Conservation (phyloP, 192 early-diverging fungal genomes). For the Coemansia sp. region DNA sequence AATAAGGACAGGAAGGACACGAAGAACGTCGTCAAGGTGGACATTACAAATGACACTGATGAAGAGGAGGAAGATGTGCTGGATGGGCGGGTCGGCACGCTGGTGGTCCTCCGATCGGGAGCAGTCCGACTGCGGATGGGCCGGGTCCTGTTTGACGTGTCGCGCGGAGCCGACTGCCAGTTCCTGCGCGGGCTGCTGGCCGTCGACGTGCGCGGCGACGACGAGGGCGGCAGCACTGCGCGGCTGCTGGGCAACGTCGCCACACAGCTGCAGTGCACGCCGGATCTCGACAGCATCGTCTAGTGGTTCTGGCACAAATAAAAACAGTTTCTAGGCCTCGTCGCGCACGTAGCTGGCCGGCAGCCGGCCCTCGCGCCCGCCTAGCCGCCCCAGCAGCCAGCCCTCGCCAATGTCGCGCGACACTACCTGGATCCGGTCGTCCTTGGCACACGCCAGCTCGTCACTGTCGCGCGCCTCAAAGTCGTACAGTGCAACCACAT, state of each 20-base stretch:
- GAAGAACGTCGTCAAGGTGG: slow-evolving; percentile 19
- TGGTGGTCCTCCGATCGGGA: slow-evolving; percentile 37
- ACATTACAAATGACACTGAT: background rate
- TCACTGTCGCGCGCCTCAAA: slow-evolving; percentile 18
- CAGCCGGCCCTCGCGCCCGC: slow-evolving; percentile 16
- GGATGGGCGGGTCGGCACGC: slow-evolving; percentile 37
- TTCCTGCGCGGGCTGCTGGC: slow-evolving; percentile 38
- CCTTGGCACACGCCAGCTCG: slow-evolving; percentile 26
- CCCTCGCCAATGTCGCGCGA: slow-evolving; percentile 23
- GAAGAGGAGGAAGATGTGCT: slow-evolving; percentile 5
- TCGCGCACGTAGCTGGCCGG: slow-evolving; percentile 22
- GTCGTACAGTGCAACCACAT: slow-evolving; percentile 27
- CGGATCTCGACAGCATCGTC: slow-evolving; percentile 34
- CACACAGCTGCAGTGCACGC: slow-evolving; percentile 32
- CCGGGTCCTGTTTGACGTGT: slow-evolving; percentile 38
- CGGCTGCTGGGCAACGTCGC: slow-evolving; percentile 38
- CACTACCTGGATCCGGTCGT: slow-evolving; percentile 25
- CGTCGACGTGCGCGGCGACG: slow-evolving; percentile 8
- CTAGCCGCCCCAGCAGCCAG: slow-evolving; percentile 23
- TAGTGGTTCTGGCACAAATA: background rate
- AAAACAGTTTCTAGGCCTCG: too few species aligned
- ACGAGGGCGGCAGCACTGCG: slow-evolving; percentile 4
- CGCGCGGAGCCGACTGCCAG: slow-evolving; percentile 33
- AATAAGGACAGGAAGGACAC: background rate
- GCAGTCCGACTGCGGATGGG: slow-evolving; percentile 28